These are phyloP conservation scores for Yamadazyma laniorum DNA, from an alignment of 805 yeast genomes.

Conservation along the genomic window DNA sequence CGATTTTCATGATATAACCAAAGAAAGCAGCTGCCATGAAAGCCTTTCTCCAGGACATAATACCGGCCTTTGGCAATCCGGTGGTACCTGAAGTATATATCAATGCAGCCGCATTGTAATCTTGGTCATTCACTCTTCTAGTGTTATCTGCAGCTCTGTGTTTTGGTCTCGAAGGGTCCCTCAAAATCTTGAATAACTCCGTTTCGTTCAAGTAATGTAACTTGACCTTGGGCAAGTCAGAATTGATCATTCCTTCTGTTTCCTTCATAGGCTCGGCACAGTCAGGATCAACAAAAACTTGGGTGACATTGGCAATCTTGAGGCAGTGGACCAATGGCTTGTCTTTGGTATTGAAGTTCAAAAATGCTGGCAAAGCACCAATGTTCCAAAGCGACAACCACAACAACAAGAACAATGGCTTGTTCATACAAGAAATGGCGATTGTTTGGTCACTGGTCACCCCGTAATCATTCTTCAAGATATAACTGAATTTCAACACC, in stretches of 20 bases:
- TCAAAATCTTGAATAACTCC: slow-evolving; percentile 42
- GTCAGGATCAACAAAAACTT: slow-evolving; percentile 74
- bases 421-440: slow-evolving; percentile 76
- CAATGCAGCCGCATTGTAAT: slow-evolving; percentile 63
- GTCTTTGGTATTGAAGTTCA: slow-evolving; percentile 77
- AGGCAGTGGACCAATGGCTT: slow-evolving; percentile 78
- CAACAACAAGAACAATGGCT: slow-evolving; percentile 72
- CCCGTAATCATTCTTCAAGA: slow-evolving; percentile 61
- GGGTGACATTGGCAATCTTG: slow-evolving; percentile 58
- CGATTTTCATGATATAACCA: slow-evolving; percentile 63
- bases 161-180: slow-evolving; percentile 41
- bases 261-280: slow-evolving; percentile 52
- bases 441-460: slow-evolving; percentile 66
- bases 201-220: slow-evolving; percentile 53
- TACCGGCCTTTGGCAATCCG: slow-evolving; percentile 91
- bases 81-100: slow-evolving; percentile 95
- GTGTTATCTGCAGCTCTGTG: slow-evolving; percentile 55
- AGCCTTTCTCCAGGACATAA: slow-evolving; percentile 87
- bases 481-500: slow-evolving; percentile 62
- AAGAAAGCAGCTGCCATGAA: slow-evolving; percentile 68
- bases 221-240: slow-evolving; percentile 35
- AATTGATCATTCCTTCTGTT: slow-evolving; percentile 42
- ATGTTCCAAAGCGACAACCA: slow-evolving; percentile 91
- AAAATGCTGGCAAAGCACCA: slow-evolving; percentile 85
- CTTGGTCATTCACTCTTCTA: slow-evolving; percentile 58